Evolutionary conservation across 2,329 filamentous ascomycete genomes (phyloP).

Genomic region (Xylaria sp.): DNA sequence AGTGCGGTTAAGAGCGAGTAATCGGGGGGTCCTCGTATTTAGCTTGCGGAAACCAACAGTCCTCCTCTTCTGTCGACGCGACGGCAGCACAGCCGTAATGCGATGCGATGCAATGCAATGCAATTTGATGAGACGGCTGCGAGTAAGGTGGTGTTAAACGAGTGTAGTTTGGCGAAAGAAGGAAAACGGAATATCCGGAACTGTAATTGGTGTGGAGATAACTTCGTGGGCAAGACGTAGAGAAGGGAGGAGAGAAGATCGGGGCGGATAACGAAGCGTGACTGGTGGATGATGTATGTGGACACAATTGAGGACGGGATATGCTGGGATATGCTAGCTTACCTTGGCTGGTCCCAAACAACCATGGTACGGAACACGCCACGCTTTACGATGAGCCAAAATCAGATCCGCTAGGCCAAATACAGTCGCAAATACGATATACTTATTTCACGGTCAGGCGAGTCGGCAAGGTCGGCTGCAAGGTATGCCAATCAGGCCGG

Average conservation of each 20-base stretch:
- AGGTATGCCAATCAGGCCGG: not conserved
- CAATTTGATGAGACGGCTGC: conserved; percentile 8
- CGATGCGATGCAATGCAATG: conserved; percentile 9
- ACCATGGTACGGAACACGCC: not conserved
- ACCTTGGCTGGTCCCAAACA: conserved; percentile 3
- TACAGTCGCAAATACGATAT: conserved; percentile 5
- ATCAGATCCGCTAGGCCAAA: conserved; percentile 23
- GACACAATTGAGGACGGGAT: conserved; percentile 9
- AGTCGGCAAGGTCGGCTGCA: conserved; percentile 16
- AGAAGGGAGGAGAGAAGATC: conserved; percentile 15
- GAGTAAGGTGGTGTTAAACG: conserved; percentile 29
- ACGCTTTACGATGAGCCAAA: conserved; percentile 14
- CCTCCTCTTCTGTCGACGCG: conserved; percentile 18
- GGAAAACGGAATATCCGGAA: conserved; percentile 19
- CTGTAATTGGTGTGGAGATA: conserved; percentile 33
- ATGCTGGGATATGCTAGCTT: conserved; percentile 3
- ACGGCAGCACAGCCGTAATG: conserved; percentile 19
- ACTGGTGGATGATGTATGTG: conserved; percentile 34
- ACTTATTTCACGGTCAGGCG: conserved; percentile 3
- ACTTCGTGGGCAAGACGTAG: conserved; percentile 31
- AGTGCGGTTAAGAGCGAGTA: conserved; percentile 17
- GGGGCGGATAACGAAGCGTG: conserved; percentile 22
- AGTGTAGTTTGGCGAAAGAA: conserved; percentile 29
- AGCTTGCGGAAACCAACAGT: conserved; percentile 3
- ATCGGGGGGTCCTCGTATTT: conserved; percentile 13